phyloP scores from a whole-genome alignment of 2,329 filamentous ascomycete species.

The Trichoderma arundinaceum region DNA sequence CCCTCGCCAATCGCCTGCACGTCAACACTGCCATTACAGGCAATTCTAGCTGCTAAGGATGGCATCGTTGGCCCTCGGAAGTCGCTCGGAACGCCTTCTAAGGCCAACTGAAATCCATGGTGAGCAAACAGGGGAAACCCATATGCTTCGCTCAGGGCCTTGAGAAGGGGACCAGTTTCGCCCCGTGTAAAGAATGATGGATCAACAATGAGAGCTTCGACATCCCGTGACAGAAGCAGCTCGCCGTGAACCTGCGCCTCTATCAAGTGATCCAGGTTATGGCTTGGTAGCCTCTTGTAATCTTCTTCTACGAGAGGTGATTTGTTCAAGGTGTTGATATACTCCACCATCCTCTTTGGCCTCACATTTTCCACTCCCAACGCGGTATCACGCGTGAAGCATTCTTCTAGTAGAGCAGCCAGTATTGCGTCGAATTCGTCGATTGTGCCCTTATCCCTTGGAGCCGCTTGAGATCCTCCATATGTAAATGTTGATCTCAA shows the following conservation, averaged over 20 bases:
- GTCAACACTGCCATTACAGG: slow-evolving; percentile 26
- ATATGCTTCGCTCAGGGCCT: slow-evolving; percentile 30
- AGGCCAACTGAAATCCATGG: slow-evolving; percentile 29
- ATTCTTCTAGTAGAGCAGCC: slow-evolving; percentile 35
- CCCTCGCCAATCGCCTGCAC: slow-evolving; percentile 12
- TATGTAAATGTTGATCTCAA: slow-evolving; percentile 34
- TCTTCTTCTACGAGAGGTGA: slow-evolving; percentile 4
- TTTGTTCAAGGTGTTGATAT: slow-evolving; percentile 18
- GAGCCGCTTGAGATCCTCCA: slow-evolving; percentile 33
- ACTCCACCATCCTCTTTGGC: slow-evolving; percentile 28
- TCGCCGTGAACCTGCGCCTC: slow-evolving; percentile 36
- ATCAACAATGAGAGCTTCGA: slow-evolving; percentile 35
- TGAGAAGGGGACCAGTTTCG: slow-evolving; percentile 27
- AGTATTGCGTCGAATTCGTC: slow-evolving; percentile 34
- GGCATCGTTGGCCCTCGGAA: slow-evolving; percentile 36
- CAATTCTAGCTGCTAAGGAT: slow-evolving; percentile 31
- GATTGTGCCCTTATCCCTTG: slow-evolving; percentile 32
- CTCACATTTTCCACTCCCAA: slow-evolving; percentile 32
- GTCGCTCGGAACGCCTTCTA: slow-evolving; percentile 29
- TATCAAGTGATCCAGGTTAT: slow-evolving; percentile 35
- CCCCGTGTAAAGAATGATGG: slow-evolving; percentile 32
- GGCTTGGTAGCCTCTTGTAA: slow-evolving; percentile 21
- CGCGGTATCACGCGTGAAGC: slow-evolving; percentile 34
- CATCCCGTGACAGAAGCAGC: slow-evolving; percentile 33
- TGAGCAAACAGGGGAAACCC: slow-evolving; percentile 32